Evolutionary conservation across 2,329 filamentous ascomycete genomes (phyloP).

Genomic region (Colletotrichum lini): DNA sequence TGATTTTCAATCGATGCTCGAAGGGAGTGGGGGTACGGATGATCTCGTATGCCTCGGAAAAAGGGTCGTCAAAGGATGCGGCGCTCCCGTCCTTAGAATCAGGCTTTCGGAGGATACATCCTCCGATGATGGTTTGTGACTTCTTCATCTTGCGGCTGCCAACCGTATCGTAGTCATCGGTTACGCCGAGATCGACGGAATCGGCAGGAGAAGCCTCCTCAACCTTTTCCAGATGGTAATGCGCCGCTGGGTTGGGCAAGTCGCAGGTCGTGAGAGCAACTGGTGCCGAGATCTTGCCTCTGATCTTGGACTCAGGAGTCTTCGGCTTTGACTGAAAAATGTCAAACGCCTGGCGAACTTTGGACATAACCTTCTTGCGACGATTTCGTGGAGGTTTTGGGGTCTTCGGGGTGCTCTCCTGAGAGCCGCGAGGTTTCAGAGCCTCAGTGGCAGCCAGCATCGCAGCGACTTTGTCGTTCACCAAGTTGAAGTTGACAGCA

Average conservation of each 20-base stretch:
- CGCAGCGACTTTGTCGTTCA: slow-evolving; percentile 52
- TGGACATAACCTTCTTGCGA: slow-evolving; percentile 51
- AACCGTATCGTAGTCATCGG: slow-evolving; percentile 53
- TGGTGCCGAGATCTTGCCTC: slow-evolving; percentile 38
- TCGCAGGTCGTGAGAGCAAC: slow-evolving; percentile 16
- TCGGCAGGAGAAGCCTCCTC: slow-evolving; percentile 47
- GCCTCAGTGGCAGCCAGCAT: slow-evolving; percentile 56
- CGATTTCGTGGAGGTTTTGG: slow-evolving; percentile 49
- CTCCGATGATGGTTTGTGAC: slow-evolving; percentile 50
- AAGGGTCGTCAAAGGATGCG: slow-evolving; percentile 49
- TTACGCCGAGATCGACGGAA: slow-evolving; percentile 51
- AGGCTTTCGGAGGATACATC: slow-evolving; percentile 49
- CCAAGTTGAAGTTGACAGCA: slow-evolving; percentile 44
- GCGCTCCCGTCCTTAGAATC: slow-evolving; percentile 48
- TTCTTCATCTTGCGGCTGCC: slow-evolving; percentile 51
- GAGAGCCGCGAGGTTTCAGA: slow-evolving; percentile 49
- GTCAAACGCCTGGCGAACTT: slow-evolving; percentile 53
- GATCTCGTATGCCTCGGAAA: slow-evolving; percentile 44
- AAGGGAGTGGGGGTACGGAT: slow-evolving; percentile 46
- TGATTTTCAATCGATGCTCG: slow-evolving; percentile 41
- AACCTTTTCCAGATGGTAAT: slow-evolving; percentile 36
- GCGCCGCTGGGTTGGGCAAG: slow-evolving; percentile 29
- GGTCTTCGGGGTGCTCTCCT: slow-evolving; percentile 28
- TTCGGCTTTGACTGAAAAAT: slow-evolving; percentile 49
- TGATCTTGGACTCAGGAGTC: slow-evolving; percentile 39